Evolutionary conservation across 352 stramenopile genomes (phyloP), one percentile per base, ranked within the genome.

Genomic region (Phytopythium sindhum): DNA sequence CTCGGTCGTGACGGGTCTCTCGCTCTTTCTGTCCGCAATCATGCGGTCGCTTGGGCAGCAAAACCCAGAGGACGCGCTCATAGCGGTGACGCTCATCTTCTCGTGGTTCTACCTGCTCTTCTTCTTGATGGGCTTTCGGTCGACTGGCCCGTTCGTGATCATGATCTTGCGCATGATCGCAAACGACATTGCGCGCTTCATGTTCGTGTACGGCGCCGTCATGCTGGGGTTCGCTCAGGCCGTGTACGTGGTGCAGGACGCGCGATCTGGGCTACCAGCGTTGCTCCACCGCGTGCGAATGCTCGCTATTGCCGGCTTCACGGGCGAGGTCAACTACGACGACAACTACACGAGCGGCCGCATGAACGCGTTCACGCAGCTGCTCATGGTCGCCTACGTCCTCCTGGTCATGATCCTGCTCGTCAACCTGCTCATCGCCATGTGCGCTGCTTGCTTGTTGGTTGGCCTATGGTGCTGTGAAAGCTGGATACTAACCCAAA

Each of bases 81-180:
- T 66, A 1, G 76, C 76, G 12, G 66, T 82, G 1, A 69, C 79
- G 9, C 61, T 87, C 12, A 74, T 89, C 21, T 83, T 82, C 57
- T 70, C 78, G 50, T 89, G 79, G 74, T 77, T 85, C 44, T 88
- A 89, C 60, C 56, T 80, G 35, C 84, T 89, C 55, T 91, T 86
- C 65, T 91, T 90, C 67, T 57, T 91, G 21, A 54, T 88, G 15
- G 78, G 81, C 8, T 89, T 87, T 60, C 77, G 78, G 53, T 76
- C 70, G 21, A 89, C 79, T 5, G 79, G 81, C 8, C 81, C 81
- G 28, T 86, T 88, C 55, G 75, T 90, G 29, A 81, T 89, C 52
- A 89, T 86, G 79, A 86, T 90, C 48, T 60, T 85, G 12, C 69
- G 70, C 1, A 89, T 90, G 78, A 78, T 90, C 45, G 61, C 69